These are phyloP conservation scores for Rhizopogon vesiculosus DNA, from an alignment of 768 basidiomycete species.

Conservation along the genomic window DNA sequence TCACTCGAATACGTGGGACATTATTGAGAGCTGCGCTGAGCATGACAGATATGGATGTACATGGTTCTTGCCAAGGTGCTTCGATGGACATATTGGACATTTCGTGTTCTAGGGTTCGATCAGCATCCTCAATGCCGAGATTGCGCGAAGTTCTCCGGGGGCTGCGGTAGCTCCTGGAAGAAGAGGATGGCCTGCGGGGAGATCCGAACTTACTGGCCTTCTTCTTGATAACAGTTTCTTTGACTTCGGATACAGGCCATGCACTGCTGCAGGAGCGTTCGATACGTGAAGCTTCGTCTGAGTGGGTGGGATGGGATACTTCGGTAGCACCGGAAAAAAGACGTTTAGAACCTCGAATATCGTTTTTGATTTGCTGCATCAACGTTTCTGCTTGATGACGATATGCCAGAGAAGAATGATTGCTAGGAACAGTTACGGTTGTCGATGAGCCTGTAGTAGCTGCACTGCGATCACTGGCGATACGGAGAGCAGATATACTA, in stretches of 20 bases:
- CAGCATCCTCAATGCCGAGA: constrained; percentile 36
- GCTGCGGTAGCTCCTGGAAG: constrained; percentile 35
- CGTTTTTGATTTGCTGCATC: constrained; percentile 83
- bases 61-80: constrained; percentile 25
- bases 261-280: constrained; percentile 19
- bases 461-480: constrained; percentile 12
- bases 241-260: constrained; percentile 30
- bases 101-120: constrained; percentile 35
- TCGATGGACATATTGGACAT: constrained; percentile 42
- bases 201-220: constrained; percentile 20
- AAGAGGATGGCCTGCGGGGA: constrained; percentile 29
- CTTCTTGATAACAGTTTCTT: constrained; percentile 26
- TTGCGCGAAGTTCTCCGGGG: constrained; percentile 38
- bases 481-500: not conserved
- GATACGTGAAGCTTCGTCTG: constrained; percentile 12
- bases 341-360: constrained; percentile 66
- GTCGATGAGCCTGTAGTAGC: constrained; percentile 20
- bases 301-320: constrained; percentile 33
- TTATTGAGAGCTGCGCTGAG: constrained; percentile 6
- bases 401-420: constrained; percentile 63
- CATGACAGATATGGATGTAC: constrained; percentile 11
- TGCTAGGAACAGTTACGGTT: constrained; percentile 26
- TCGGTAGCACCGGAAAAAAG: constrained; percentile 67
- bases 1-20: constrained; percentile 24
- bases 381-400: constrained; percentile 72